Percentiles rank a stretch among this genome's conserved stretches.
Evolutionary conservation across 345 rosid species (phyloP).

Genomic region (Dimocarpus longan): DNA sequence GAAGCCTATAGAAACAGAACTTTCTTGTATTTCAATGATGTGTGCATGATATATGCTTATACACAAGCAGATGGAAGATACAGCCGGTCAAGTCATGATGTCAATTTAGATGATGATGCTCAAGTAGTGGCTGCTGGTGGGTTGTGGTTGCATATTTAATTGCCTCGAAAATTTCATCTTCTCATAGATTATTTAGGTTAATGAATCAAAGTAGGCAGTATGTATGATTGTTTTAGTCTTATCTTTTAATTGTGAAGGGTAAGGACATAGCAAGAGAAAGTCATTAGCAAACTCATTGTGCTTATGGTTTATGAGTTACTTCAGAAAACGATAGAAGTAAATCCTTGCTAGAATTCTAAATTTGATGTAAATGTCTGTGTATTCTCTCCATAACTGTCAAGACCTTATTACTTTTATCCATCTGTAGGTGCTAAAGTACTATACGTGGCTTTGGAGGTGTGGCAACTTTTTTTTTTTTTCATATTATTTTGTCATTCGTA

Average conservation of each 20-base stretch:
- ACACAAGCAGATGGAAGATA: slow-evolving; percentile 60
- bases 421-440: not conserved
- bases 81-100: slow-evolving; percentile 57
- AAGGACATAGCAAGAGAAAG: not conserved
- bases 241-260: slow-evolving; percentile 2
- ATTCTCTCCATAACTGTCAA: not conserved
- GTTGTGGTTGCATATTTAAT: slow-evolving; percentile 19
- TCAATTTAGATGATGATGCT: slow-evolving; percentile 51
- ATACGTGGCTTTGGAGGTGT: not conserved
- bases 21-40: slow-evolving; percentile 44
- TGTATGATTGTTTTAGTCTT: not conserved
- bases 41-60: slow-evolving; percentile 56
- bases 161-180: not conserved
- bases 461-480: not conserved
- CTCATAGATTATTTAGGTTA: not conserved
- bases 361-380: not conserved
- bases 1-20: slow-evolving; percentile 37
- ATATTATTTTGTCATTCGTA: not conserved
- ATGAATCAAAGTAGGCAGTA: not conserved
- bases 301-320: not conserved
- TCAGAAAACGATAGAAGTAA: not conserved
- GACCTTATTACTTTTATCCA: not conserved
- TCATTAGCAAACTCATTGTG: not conserved
- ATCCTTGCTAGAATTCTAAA: not conserved
- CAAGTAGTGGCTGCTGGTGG: slow-evolving; percentile 43